These are phyloP conservation scores for Suillus weaverae DNA, from an alignment of 768 basidiomycete genomes.

Conservation along the genomic window DNA sequence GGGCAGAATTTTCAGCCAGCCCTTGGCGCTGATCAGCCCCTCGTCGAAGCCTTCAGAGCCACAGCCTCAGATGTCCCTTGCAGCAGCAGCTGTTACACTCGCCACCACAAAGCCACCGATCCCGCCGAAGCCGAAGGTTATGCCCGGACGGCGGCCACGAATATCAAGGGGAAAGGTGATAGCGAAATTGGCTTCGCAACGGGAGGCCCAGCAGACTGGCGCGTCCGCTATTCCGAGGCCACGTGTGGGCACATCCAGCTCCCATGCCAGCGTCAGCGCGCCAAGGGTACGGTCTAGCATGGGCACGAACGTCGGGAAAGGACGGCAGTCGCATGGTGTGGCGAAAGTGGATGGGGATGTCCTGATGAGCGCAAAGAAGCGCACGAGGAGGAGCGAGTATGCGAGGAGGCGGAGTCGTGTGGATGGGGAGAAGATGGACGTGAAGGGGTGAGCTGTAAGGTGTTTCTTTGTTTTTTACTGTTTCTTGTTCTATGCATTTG, in stretches of 20 bases:
- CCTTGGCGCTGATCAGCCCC: slow-evolving; percentile 28
- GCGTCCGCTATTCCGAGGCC: slow-evolving; percentile 15
- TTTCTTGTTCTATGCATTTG: slow-evolving; percentile 14
- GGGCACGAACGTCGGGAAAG: slow-evolving; percentile 36
- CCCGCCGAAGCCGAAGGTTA: slow-evolving; percentile 30
- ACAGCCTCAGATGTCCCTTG: slow-evolving; percentile 27
- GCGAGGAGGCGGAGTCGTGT: slow-evolving; percentile 53
- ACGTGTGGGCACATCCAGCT: slow-evolving; percentile 14
- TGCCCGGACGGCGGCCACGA: slow-evolving; percentile 61
- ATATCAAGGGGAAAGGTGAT: slow-evolving; percentile 84
- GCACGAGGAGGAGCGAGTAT: slow-evolving; percentile 76
- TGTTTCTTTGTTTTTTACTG: not conserved
- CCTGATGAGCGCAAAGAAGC: slow-evolving; percentile 68
- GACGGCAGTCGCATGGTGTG: slow-evolving; percentile 23
- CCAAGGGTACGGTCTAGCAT: slow-evolving; percentile 52
- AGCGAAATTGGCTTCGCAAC: slow-evolving; percentile 71
- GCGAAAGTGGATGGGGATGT: slow-evolving; percentile 35
- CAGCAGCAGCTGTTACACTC: slow-evolving; percentile 30
- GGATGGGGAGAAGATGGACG: slow-evolving; percentile 14
- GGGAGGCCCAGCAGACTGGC: slow-evolving; percentile 40
- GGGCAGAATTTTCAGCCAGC: slow-evolving; percentile 53
- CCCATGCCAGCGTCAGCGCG: slow-evolving; percentile 19
- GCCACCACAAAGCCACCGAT: slow-evolving; percentile 16
- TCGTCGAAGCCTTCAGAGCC: slow-evolving; percentile 28
- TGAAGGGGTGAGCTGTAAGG: slow-evolving; percentile 11